Evolutionary conservation across 2,329 filamentous ascomycete genomes (phyloP).

Genomic region (Tolypocladium tundrense): DNA sequence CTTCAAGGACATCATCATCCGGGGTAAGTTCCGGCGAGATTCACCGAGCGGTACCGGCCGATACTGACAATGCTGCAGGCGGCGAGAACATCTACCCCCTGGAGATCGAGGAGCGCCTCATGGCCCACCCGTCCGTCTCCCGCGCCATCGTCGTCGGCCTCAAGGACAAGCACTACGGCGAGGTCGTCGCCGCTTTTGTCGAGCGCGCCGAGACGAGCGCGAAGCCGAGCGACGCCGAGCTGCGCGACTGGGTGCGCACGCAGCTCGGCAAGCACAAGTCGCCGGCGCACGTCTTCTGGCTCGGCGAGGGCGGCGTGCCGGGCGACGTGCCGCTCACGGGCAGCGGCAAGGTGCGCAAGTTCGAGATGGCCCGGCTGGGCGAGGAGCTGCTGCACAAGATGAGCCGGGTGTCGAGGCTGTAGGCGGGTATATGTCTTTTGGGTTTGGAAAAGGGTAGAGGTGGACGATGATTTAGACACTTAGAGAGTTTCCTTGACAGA

Average conservation of each 20-base stretch:
- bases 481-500: too few relatives aligned
- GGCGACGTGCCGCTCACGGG: slow-evolving; percentile 53
- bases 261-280: slow-evolving; percentile 58
- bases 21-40: slow-evolving; percentile 30
- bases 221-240: slow-evolving; percentile 38
- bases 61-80: slow-evolving; percentile 25
- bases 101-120: slow-evolving; percentile 65
- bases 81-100: slow-evolving; percentile 67
- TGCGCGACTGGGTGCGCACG: slow-evolving; percentile 53
- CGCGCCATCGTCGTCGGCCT: slow-evolving; percentile 62
- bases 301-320: slow-evolving; percentile 52
- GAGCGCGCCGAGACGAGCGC: slow-evolving; percentile 22
- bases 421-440: background rate
- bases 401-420: slow-evolving; percentile 35
- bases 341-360: slow-evolving; percentile 62
- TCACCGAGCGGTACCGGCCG: too few relatives aligned
- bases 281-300: slow-evolving; percentile 65
- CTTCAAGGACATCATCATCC: slow-evolving; percentile 73
- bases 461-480: too few relatives aligned
- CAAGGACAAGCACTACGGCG: slow-evolving; percentile 60
- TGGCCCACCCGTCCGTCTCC: slow-evolving; percentile 49
- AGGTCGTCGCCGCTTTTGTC: slow-evolving; percentile 61
- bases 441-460: background rate
- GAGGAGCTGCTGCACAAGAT: slow-evolving; percentile 43
- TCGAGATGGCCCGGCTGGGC: slow-evolving; percentile 47